These are phyloP conservation scores for Scedosporium dehoogii DNA, from an alignment of 2,329 filamentous ascomycete species.

Conservation along the genomic window DNA sequence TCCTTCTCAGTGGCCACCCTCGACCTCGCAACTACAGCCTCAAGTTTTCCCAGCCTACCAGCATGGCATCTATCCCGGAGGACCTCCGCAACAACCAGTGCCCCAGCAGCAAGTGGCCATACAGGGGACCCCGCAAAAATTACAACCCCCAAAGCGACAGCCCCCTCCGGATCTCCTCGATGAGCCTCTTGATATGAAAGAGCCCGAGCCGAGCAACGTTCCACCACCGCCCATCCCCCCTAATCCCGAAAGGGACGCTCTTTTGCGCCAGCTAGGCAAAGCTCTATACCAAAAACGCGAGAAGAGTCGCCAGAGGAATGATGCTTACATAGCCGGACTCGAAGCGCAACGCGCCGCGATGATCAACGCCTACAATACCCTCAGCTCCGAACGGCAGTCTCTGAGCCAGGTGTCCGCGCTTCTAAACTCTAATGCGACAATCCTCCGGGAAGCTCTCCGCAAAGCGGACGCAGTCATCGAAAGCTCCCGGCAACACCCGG, in stretches of 20 bases:
- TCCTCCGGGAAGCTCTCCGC: conserved; percentile 66
- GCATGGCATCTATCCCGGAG: background rate
- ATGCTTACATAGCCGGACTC: conserved; percentile 63
- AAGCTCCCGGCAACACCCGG: conserved; percentile 55
- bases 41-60: background rate
- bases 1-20: background rate
- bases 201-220: conserved; percentile 37
- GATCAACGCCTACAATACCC: conserved; percentile 52
- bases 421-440: conserved; percentile 65
- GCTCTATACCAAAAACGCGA: conserved; percentile 61
- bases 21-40: background rate
- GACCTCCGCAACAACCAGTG: background rate
- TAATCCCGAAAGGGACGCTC: conserved; percentile 88
- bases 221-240: conserved; percentile 81
- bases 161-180: conserved; percentile 46
- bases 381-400: conserved; percentile 65
- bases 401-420: conserved; percentile 62
- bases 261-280: conserved; percentile 66
- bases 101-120: background rate
- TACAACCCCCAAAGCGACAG: conserved; percentile 19
- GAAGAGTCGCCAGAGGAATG: conserved; percentile 60
- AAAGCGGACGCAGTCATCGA: conserved; percentile 72
- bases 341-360: conserved; percentile 73
- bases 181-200: conserved; percentile 41
- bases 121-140: background rate